Conservation (phyloP, 495 filamentous ascomycete species). For the Xeromyces bisporus region DNA sequence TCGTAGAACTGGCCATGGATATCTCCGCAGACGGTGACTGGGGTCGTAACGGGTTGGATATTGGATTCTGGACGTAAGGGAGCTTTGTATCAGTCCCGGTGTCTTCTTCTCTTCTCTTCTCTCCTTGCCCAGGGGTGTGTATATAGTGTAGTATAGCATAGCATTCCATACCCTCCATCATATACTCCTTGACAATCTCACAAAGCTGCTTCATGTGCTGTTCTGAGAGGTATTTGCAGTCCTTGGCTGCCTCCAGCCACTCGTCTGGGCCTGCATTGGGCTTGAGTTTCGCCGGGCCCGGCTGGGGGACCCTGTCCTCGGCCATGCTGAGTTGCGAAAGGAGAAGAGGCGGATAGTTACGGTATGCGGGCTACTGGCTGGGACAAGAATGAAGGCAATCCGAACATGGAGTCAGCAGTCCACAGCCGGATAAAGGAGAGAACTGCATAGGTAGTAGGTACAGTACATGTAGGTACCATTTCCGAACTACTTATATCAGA, state of each 20-base stretch:
- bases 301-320: slow-evolving; percentile 58
- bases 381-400: slow-evolving; percentile 1
- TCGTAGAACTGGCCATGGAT: slow-evolving; percentile 99
- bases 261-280: slow-evolving; percentile 78
- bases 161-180: slow-evolving; percentile 95
- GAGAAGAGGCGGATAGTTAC: too few species aligned
- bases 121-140: too few species aligned
- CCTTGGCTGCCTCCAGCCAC: slow-evolving; percentile 88
- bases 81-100: not conserved
- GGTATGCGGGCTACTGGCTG: too few species aligned
- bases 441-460: too few species aligned
- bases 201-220: slow-evolving; percentile 94
- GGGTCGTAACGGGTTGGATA: slow-evolving; percentile 87
- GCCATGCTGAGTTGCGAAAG: slow-evolving; percentile 16
- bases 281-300: slow-evolving; percentile 72
- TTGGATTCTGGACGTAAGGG: slow-evolving; percentile 56
- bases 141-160: too few species aligned
- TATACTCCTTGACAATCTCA: slow-evolving; percentile 93
- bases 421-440: too few species aligned
- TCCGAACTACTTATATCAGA: too few species aligned
- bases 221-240: slow-evolving; percentile 93
- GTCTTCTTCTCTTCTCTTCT: too few species aligned
- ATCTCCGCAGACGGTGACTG: slow-evolving; percentile 96
- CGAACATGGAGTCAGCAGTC: too few species aligned
- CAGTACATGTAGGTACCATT: too few species aligned